Evolutionary conservation across 495 filamentous ascomycete species (phyloP), one percentile per base, ranked within the genome.

Genomic region (Xylaria nigripes): DNA sequence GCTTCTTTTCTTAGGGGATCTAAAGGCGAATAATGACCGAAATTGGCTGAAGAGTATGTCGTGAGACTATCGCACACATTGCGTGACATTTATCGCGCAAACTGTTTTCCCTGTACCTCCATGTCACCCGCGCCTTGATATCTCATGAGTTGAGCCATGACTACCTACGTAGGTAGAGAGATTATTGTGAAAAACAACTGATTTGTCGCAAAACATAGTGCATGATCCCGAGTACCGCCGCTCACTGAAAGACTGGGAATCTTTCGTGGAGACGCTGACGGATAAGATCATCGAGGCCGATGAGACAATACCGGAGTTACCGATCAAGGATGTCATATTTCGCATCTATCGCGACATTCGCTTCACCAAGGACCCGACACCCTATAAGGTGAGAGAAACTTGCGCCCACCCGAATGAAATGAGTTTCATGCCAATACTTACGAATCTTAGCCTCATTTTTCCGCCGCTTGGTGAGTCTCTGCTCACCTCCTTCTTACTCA

Each of bases 271-370:
- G 51, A 71, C 72, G 36, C 66, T 93, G 21, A 86, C 85, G 6
- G 71, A 83, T 51, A 84, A 84, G 63, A 79, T 95, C 55, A 72
- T 77, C 18, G 82, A 83, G 45, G 71, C 73, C 27, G 90, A 95
- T 63, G 74, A 81, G 18, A 94, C 88, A 7, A 80, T 95, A 54
- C 90, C 90, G 0, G 88, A 92, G 57, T 72, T 94, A 23, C 89
- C 90, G 6, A 72, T 81, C 24, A 89, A 90, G 61, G 89, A 95
- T 65, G 71, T 95, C 77, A 77, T 90, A 22, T 93, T 92, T 60
- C 81, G 90, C 40, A 91, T 95, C 43, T 89, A 95, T 62, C 76
- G 89, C 46, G 90, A 94, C 63, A 76, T 90, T 21, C 73, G 87
- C 18, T 92, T 91, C 64, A 83, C 73, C 65, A 80, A 86, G 21